Conservation (phyloP, 805 yeast genomes). For the Candida peoriensis region DNA sequence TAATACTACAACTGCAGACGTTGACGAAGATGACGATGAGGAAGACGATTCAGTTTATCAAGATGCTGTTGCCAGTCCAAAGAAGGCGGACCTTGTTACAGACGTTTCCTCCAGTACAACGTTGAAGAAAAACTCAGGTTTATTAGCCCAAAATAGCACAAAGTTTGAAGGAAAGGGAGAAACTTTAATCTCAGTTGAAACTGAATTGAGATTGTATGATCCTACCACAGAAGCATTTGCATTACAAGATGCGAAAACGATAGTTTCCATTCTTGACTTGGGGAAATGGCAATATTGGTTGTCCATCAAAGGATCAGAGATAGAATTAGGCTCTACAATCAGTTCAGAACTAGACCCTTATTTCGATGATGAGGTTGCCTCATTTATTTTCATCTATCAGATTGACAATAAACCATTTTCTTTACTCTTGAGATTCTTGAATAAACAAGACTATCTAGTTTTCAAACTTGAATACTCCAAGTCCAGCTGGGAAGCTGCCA, state of each 20-base stretch:
- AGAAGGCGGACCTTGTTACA: too few species aligned
- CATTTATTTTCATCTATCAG: slow-evolving; percentile 62
- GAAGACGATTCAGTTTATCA: slow-evolving; percentile 27
- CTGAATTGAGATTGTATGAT: slow-evolving; percentile 52
- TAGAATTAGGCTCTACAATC: slow-evolving; percentile 36
- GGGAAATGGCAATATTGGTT: slow-evolving; percentile 52
- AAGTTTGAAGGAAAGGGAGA: slow-evolving; percentile 26
- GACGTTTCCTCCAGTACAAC: too few species aligned
- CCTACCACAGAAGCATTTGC: slow-evolving; percentile 43
- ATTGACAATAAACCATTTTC: slow-evolving; percentile 40
- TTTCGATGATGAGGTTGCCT: slow-evolving; percentile 49
- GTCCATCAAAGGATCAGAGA: slow-evolving; percentile 31
- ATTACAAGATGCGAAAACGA: slow-evolving; percentile 31
- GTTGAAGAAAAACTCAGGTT: too few species aligned
- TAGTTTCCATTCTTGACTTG: slow-evolving; percentile 37
- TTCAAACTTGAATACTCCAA: slow-evolving; percentile 52
- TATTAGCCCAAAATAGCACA: not conserved
- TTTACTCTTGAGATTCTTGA: slow-evolving; percentile 55
- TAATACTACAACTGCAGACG: slow-evolving; percentile 6
- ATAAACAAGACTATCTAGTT: slow-evolving; percentile 32
- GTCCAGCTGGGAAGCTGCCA: slow-evolving; percentile 57
- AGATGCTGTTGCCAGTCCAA: slow-evolving; percentile 29
- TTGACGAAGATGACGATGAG: slow-evolving; percentile 20
- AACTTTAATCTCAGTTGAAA: slow-evolving; percentile 7
- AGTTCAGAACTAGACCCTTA: slow-evolving; percentile 54